Base-by-base conservation (phyloP, 345 rosid genomes). In the Rhodomyrtus tomentosa region DNA sequence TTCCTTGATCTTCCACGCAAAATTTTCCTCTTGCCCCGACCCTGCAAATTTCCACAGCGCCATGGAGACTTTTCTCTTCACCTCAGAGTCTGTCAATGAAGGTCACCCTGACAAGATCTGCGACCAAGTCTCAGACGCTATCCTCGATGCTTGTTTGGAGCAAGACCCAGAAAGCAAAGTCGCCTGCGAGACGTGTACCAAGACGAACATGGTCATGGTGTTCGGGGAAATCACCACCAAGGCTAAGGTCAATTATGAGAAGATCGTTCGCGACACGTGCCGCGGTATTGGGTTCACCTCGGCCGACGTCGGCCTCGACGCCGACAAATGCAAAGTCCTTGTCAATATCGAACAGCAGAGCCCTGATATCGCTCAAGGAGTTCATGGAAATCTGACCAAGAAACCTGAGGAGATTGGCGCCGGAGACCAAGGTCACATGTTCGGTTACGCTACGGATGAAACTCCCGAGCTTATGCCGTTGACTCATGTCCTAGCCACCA, bases 401-500 rank as follows among this genome's bases (percentile, higher is more conserved):
- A 87, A 81, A 52, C 89, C 85, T 29, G 85, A 87, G 82, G 89
- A 87, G 27, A 87, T 83, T 24, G 87, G 87, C 22, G 89, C 85
- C 16, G 87, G 87, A 29, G 87, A 85, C 81, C 89, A 87, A 82
- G 85, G 89, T 83, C 87, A 85, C 83, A 87, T 87, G 89, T 87
- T 85, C 36, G 89, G 89, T 55, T 87, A 87, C 50, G 89, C 89
- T 16, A 87, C 89, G 24, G 89, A 87, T 82, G 89, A 87, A 81
- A 87, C 89, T 10, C 80, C 85, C 68, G 87, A 87, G 85, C 49
- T 87, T 73, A 87, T 87, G 89, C 89, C 87, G 5, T 82, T 87
- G 55, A 87, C 87, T 59, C 89, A 82, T 22, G 87, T 87, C 55
- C 87, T 87, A 25, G 87, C 89, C 50, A 87, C 87, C 50, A 85